These are phyloP conservation scores for Colletotrichum ledebouriae DNA, from an alignment of 2,329 filamentous ascomycete genomes.

Conservation along the genomic window DNA sequence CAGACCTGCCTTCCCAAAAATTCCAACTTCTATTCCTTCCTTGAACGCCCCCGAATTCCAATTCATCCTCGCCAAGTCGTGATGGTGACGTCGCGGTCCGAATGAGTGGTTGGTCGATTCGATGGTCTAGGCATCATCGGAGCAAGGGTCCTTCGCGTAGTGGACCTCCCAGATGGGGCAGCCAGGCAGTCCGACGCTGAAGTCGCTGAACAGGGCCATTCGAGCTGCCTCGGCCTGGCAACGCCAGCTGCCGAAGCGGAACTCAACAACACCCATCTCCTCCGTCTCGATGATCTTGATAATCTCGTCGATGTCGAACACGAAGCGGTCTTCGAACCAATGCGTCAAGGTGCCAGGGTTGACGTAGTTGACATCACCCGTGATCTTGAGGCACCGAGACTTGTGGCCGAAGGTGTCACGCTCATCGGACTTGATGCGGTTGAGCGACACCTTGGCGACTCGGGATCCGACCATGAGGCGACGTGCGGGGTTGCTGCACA, in stretches of 20 bases:
- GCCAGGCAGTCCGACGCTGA: conserved; percentile 12
- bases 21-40: not conserved
- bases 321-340: conserved; percentile 59
- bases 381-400: conserved; percentile 66
- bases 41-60: not conserved
- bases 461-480: conserved; percentile 55
- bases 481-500: conserved; percentile 40
- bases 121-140: not conserved
- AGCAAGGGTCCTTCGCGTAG: conserved; percentile 36
- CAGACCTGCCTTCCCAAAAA: not conserved
- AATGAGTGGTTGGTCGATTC: not conserved
- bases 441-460: conserved; percentile 57
- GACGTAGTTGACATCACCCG: conserved; percentile 59
- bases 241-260: conserved; percentile 67
- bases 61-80: not conserved
- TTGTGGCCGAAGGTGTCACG: conserved; percentile 45
- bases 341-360: conserved; percentile 55
- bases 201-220: conserved; percentile 44
- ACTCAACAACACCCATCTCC: conserved; percentile 58
- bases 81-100: not conserved
- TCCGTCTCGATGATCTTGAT: conserved; percentile 48
- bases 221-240: conserved; percentile 66
- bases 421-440: conserved; percentile 61
- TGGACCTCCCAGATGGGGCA: conserved; percentile 44
- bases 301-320: conserved; percentile 63